These are phyloP conservation scores for Nannochloris sp. DNA, from an alignment of 139 green algal species.

Conservation along the genomic window DNA sequence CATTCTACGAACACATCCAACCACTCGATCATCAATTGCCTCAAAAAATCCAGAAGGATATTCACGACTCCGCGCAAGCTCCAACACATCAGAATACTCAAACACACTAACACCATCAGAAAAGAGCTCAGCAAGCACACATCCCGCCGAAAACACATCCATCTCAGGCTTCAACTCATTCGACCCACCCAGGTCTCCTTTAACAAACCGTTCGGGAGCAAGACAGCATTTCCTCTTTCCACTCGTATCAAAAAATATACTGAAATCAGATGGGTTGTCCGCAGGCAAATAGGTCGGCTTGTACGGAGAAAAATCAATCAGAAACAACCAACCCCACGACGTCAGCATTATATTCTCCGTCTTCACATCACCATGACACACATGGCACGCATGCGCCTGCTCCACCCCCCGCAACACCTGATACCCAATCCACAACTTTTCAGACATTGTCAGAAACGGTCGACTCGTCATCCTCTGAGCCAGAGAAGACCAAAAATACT, in stretches of 20 bases:
- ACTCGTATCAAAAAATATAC: constrained; percentile 93
- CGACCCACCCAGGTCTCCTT: background rate
- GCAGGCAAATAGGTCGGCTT: constrained; percentile 83
- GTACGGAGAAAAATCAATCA: constrained; percentile 87
- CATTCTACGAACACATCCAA: background rate
- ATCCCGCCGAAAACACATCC: constrained; percentile 93
- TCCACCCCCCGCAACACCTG: constrained; percentile 77
- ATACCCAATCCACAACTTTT: constrained; percentile 91
- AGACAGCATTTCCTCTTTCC: constrained; percentile 85
- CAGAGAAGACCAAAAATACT: constrained; percentile 77
- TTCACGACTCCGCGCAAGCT: constrained; percentile 39
- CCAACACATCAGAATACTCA: constrained; percentile 63
- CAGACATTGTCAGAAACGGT: constrained; percentile 79
- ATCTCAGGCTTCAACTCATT: constrained; percentile 26
- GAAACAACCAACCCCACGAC: constrained; percentile 72
- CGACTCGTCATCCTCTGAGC: constrained; percentile 80
- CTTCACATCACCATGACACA: constrained; percentile 95
- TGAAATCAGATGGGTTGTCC: constrained; percentile 96
- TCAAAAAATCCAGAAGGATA: background rate
- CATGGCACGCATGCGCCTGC: constrained; percentile 56
- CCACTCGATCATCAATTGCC: background rate
- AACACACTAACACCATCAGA: constrained; percentile 76
- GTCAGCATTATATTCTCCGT: constrained; percentile 87
- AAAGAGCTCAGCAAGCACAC: constrained; percentile 90
- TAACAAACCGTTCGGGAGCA: constrained; percentile 80